Conservation (phyloP, 805 yeast genomes). For the Schizosaccharomyces pombe region ASM294v3 CU329670.1:4829501-4830000, state of each 20-base stretch:
- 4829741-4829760: background rate
- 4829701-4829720: background rate
- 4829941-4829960: background rate
- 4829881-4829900: background rate
- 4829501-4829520: too few species aligned
- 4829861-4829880: background rate
- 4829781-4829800: background rate
- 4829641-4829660: too few species aligned
- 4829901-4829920: background rate
- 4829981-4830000: background rate
- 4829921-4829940: background rate
- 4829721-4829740: background rate
- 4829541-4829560: too few species aligned
- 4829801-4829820: constrained; percentile 1
- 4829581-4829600: too few species aligned
- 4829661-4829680: too few species aligned
- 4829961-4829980: background rate
- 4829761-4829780: background rate
- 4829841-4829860: background rate
- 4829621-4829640: too few species aligned
- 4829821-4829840: background rate
- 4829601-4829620: too few species aligned
- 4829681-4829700: background rate
- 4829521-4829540: too few species aligned
- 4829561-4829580: too few species aligned